Evolutionary conservation across 176 grass and related monocot genomes (phyloP).

Genomic region (Cocos nucifera): DNA sequence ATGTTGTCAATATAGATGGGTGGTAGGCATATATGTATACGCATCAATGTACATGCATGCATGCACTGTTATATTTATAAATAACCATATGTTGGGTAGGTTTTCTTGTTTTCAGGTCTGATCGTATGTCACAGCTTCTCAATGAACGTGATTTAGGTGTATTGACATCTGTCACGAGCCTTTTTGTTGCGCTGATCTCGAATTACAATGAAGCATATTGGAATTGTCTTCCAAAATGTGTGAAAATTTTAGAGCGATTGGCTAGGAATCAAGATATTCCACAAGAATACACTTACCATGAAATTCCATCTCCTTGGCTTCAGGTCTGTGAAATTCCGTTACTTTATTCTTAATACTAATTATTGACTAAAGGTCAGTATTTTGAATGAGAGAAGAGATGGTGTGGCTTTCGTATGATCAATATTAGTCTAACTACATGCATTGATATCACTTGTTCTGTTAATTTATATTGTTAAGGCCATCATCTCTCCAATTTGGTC

Average conservation of each 20-base stretch:
- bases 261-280: conserved; percentile 99
- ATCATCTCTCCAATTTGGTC: too few species aligned
- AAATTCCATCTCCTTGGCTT: conserved; percentile 99
- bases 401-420: too few species aligned
- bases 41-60: background rate
- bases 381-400: too few species aligned
- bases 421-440: too few species aligned
- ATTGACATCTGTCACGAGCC: conserved; percentile 95
- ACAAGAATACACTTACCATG: conserved; percentile 95
- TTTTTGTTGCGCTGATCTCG: conserved; percentile 93
- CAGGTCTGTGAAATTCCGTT: conserved; percentile 47
- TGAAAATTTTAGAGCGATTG: conserved; percentile 80
- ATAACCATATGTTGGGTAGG: background rate
- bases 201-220: conserved; percentile 89
- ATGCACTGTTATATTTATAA: background rate
- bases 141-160: conserved; percentile 94
- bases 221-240: conserved; percentile 99
- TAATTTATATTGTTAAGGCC: too few species aligned
- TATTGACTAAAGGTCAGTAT: too few species aligned
- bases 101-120: conserved; percentile 54
- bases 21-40: conserved; percentile 44
- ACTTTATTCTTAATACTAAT: too few species aligned
- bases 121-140: conserved; percentile 93
- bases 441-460: too few species aligned
- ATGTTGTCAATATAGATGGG: conserved; percentile 96